Evolutionary conservation across 2,329 filamentous ascomycete genomes (phyloP).

Genomic region (Scytalidium lignicola): DNA sequence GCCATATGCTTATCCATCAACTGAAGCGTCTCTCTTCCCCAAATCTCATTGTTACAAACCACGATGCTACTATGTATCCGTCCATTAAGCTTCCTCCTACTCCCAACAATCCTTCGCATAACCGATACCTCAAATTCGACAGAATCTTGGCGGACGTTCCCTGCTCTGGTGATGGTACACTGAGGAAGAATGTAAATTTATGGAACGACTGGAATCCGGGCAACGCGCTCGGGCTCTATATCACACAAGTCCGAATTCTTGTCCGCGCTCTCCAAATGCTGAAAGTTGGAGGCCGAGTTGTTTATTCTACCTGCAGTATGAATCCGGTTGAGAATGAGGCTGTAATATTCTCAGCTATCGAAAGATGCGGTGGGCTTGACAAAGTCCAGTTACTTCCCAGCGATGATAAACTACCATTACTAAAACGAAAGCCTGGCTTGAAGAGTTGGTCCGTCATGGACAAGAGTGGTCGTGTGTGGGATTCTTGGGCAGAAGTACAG

Average conservation of each 20-base stretch:
- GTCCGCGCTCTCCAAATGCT: conserved; percentile 92
- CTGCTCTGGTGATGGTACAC: conserved; percentile 91
- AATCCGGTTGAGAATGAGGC: conserved; percentile 98
- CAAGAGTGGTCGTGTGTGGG: conserved; percentile 73
- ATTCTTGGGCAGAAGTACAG: conserved; percentile 76
- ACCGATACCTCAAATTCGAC: conserved; percentile 89
- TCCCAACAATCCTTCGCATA: conserved; percentile 47
- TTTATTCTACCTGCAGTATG: conserved; percentile 98
- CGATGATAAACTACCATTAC: conserved; percentile 66
- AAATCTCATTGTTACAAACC: conserved; percentile 94
- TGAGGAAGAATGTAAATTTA: conserved; percentile 86
- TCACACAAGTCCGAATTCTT: conserved; percentile 83
- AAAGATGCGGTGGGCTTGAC: conserved; percentile 75
- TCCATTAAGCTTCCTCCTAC: conserved; percentile 76
- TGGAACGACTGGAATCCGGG: conserved; percentile 94
- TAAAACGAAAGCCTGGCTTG: conserved; percentile 74
- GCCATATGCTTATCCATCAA: conserved; percentile 96
- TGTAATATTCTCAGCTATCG: conserved; percentile 81
- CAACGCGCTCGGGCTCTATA: conserved; percentile 80
- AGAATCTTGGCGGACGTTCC: conserved; percentile 94
- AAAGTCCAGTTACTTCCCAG: conserved; percentile 86
- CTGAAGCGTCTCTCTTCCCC: conserved; percentile 95
- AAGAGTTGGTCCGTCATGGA: conserved; percentile 89
- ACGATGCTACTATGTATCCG: conserved; percentile 94
- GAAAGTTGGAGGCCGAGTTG: conserved; percentile 87